These are phyloP conservation scores for Pseudoscleropodium purum DNA, from an alignment of 225 moss, liverwort and hornwort species.

Conservation along the genomic window DNA sequence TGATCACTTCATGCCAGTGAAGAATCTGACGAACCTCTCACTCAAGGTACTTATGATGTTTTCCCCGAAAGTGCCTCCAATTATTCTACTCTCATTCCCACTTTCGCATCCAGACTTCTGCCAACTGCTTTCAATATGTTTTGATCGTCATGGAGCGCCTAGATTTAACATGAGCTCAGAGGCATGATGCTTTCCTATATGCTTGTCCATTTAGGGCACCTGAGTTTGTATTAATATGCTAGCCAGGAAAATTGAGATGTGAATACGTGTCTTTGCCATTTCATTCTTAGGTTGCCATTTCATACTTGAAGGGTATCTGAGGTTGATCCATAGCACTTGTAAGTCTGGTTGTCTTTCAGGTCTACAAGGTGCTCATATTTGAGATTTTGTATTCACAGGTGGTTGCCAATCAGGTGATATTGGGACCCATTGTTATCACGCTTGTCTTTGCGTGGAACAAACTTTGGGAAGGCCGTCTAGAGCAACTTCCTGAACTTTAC, in stretches of 20 bases:
- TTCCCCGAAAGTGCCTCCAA: background rate
- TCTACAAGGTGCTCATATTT: conserved; percentile 1
- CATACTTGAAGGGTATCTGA: background rate
- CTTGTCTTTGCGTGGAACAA: conserved; percentile 89
- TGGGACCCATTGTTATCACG: conserved; percentile 72
- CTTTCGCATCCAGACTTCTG: background rate
- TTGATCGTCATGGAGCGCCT: background rate
- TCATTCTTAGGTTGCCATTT: background rate
- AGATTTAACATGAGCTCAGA: background rate
- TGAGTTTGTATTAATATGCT: background rate
- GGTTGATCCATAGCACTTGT: background rate
- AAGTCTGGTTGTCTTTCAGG: background rate
- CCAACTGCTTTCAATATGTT: background rate
- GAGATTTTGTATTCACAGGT: conserved; percentile 37
- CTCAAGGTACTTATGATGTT: conserved; percentile 45
- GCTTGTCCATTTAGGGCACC: background rate
- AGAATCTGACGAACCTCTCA: conserved; percentile 57
- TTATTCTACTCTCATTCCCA: background rate
- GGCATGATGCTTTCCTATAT: background rate
- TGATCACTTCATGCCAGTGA: conserved; percentile 52
- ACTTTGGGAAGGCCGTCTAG: conserved; percentile 61
- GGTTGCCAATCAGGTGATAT: conserved; percentile 61
- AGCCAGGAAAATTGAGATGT: background rate
- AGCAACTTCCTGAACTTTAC: conserved; percentile 58
- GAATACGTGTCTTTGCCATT: background rate